These are phyloP conservation scores for Tilletia walkeri DNA, from an alignment of 1,284 basidiomycete genomes.

Conservation along the genomic window DNA sequence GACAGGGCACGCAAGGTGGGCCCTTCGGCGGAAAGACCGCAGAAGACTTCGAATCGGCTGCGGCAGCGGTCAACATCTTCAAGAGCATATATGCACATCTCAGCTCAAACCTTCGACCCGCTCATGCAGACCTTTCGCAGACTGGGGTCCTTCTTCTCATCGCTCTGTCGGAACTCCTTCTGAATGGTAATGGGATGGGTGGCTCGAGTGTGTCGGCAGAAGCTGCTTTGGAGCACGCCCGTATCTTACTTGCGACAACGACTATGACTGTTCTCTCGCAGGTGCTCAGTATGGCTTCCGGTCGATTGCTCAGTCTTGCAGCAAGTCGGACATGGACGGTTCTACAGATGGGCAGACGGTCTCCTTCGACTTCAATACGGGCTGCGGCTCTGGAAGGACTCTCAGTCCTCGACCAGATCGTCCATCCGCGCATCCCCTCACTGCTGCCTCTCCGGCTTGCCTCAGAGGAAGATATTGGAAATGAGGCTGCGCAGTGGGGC, in stretches of 20 bases:
- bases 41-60: neutral
- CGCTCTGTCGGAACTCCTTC: neutral
- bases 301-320: slow-evolving; percentile 6
- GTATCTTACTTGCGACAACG: neutral
- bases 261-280: neutral
- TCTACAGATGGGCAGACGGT: neutral
- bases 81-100: slow-evolving; percentile 5
- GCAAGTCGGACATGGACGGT: neutral
- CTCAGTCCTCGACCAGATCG: slow-evolving; percentile 5
- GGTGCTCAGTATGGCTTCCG: neutral
- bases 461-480: slow-evolving; percentile 4
- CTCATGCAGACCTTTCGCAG: slow-evolving; percentile 8
- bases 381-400: neutral
- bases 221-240: neutral
- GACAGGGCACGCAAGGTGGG: neutral
- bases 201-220: neutral
- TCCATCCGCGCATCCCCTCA: slow-evolving; percentile 2
- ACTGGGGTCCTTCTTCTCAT: neutral
- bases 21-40: slow-evolving; percentile 8
- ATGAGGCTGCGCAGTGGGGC: neutral
- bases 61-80: neutral
- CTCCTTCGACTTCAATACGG: neutral
- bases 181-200: neutral
- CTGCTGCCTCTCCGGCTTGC: slow-evolving; percentile 1
- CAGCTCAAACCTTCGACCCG: neutral